Evolutionary conservation across 2,329 filamentous ascomycete genomes (phyloP).

Genomic region (Cladobotryum mycophilum): DNA sequence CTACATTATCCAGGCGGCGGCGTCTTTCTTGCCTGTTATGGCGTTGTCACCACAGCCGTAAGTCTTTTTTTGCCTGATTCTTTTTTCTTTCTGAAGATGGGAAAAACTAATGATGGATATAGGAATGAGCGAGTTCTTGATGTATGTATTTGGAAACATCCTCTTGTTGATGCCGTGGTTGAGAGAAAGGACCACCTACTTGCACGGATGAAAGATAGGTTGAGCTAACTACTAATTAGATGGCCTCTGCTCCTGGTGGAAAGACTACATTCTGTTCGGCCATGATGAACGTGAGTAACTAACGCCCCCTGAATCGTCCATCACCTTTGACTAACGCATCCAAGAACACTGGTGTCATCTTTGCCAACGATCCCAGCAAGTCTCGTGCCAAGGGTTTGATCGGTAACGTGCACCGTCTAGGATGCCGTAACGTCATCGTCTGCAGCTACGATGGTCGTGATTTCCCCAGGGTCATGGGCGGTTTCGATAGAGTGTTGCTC

Average conservation of each 20-base stretch:
- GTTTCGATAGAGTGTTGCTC: constrained; percentile 84
- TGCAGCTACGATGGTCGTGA: constrained; percentile 93
- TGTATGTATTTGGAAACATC: constrained; percentile 17
- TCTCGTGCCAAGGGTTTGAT: constrained; percentile 92
- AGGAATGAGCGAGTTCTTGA: constrained; percentile 84
- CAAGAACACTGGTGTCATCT: constrained; percentile 90
- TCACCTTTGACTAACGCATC: constrained; percentile 48
- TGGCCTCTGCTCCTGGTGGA: constrained; percentile 23
- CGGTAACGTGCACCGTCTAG: constrained; percentile 93
- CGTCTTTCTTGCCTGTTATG: constrained; percentile 96
- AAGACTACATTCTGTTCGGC: constrained; percentile 60
- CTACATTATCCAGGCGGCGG: constrained; percentile 95
- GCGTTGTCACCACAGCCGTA: constrained; percentile 77
- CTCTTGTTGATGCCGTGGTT: neutral
- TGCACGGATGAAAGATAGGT: neutral
- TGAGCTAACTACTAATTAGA: constrained; percentile 10
- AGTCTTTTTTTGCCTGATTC: neutral
- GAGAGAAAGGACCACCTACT: neutral
- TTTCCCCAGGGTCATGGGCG: constrained; percentile 90
- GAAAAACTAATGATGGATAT: neutral
- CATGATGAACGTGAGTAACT: constrained; percentile 50
- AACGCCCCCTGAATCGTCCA: constrained; percentile 29
- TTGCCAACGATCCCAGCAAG: constrained; percentile 96
- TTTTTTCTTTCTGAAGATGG: neutral
- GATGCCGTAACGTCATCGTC: constrained; percentile 88